Percentiles rank a stretch among this genome's conserved stretches.
Conservation (phyloP, 495 filamentous ascomycete genomes). For the Cercophora sp. region DNA sequence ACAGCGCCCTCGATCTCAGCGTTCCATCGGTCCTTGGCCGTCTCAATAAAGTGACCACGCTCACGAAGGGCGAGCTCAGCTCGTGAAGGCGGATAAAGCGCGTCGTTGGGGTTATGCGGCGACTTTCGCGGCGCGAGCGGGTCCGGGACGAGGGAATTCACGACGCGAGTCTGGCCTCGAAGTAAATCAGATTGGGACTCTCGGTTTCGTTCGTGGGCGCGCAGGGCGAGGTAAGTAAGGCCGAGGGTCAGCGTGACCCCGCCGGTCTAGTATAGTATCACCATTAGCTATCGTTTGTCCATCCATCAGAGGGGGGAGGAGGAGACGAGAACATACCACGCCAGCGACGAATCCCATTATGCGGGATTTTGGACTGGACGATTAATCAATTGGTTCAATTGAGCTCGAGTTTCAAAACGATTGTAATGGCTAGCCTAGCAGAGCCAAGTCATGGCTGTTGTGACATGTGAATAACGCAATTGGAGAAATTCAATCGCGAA, state of each 20-base stretch:
- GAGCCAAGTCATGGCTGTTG: background rate
- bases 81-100: constrained; percentile 31
- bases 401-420: no score
- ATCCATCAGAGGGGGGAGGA: no score
- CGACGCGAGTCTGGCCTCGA: constrained; percentile 61
- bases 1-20: constrained; percentile 64
- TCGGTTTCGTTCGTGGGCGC: constrained; percentile 69
- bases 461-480: background rate
- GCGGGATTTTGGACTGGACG: no score
- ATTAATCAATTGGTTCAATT: no score
- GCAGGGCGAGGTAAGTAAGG: constrained; percentile 73
- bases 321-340: constrained; percentile 58
- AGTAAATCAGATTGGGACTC: constrained; percentile 65
- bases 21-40: constrained; percentile 78
- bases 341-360: constrained; percentile 52
- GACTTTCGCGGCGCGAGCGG: constrained; percentile 20
- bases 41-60: constrained; percentile 53
- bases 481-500: no score
- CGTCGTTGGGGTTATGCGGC: constrained; percentile 40
- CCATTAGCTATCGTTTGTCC: no score
- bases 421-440: no score
- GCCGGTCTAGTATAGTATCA: no score
- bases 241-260: constrained; percentile 83
- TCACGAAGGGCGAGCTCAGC: constrained; percentile 40
- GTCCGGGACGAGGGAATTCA: constrained; percentile 47